Percentiles rank a stretch among this genome's conserved stretches.
Evolutionary conservation across 2,329 filamentous ascomycete genomes (phyloP).

Genomic region (Dothideomycetes sp.): DNA sequence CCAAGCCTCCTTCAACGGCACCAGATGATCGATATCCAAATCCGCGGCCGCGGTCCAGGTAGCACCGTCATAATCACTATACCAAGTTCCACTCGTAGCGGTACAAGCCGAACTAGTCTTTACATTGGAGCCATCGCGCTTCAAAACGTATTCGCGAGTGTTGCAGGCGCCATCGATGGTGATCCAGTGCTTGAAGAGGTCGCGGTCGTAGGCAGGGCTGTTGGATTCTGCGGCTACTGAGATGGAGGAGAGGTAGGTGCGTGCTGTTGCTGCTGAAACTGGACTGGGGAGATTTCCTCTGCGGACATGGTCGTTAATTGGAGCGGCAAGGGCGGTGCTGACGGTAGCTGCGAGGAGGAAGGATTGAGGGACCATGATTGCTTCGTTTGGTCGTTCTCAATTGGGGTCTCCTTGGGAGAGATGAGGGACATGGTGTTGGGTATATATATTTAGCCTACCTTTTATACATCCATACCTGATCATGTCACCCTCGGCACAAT

Average conservation of each 20-base stretch:
- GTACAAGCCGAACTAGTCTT: constrained; percentile 50
- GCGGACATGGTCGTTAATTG: constrained; percentile 16
- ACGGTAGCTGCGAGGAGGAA: constrained; percentile 18
- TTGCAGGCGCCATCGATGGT: constrained; percentile 59
- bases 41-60: constrained; percentile 60
- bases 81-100: constrained; percentile 59
- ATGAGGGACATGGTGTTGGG: too few species aligned
- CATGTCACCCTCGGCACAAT: too few species aligned
- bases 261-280: constrained; percentile 22
- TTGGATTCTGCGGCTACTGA: constrained; percentile 22
- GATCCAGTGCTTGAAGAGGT: constrained; percentile 64
- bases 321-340: constrained; percentile 18
- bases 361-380: constrained; percentile 19
- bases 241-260: constrained; percentile 21
- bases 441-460: too few species aligned
- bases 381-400: too few species aligned
- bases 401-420: too few species aligned
- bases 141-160: constrained; percentile 62
- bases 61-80: constrained; percentile 63
- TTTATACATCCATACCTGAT: too few species aligned
- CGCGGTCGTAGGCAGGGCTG: constrained; percentile 49
- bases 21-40: constrained; percentile 75
- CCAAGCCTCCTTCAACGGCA: constrained; percentile 75
- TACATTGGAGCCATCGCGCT: constrained; percentile 62
- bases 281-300: constrained; percentile 24